Evolutionary conservation across 2,329 filamentous ascomycete genomes (phyloP), one percentile per base, ranked within the genome.

Genomic region (Penicillium sclerotiorum): DNA sequence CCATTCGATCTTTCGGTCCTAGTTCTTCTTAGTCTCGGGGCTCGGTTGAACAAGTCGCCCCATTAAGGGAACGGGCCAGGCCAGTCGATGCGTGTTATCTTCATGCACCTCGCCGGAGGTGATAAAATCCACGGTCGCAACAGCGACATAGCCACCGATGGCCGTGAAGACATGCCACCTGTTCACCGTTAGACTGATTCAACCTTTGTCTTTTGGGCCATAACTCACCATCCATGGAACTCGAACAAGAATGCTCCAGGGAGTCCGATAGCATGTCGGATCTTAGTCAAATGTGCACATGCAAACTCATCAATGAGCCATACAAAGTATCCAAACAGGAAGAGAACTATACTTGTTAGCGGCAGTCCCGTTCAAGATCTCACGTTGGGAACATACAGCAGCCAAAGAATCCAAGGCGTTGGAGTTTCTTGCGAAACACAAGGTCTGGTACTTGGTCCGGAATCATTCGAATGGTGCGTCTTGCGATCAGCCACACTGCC

Each of bases 121-220:
- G 2, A 75, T 62, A 1, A 67, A 35, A 23, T 75, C 73, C 8
- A 75, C 63, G 20, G 72, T 50, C 0, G 61, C 70, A 8, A 75
- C 71, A 1, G 64, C 73, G 4, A 68, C 61, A 32, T 75, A 75
- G 2, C 72, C 73, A 9, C 73, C 73, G 22, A 75, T 69, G 0
- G 68, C 70, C 4, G 73, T 76, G 5, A 74, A 66, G 5, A 75
- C 33, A 49, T 76, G 73, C 73, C 73, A 75, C 72, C 72, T 75
- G 11, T 40, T 13, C 17, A n/a, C 18, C n/a, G 9, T 33, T 43
- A 23, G n/a, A 18, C 27, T 6, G 32, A 22, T 32, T 15, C 6
- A 15, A 17, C 20, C 12, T n/a, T 7, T 27, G 20, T 11, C 1
- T 30, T 17, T 45, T 17, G 22, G 13, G 20, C 7, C 18, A 28